These are phyloP conservation scores for Penicillium arizonense DNA, from an alignment of 495 filamentous ascomycete genomes.

Conservation along the genomic window DNA sequence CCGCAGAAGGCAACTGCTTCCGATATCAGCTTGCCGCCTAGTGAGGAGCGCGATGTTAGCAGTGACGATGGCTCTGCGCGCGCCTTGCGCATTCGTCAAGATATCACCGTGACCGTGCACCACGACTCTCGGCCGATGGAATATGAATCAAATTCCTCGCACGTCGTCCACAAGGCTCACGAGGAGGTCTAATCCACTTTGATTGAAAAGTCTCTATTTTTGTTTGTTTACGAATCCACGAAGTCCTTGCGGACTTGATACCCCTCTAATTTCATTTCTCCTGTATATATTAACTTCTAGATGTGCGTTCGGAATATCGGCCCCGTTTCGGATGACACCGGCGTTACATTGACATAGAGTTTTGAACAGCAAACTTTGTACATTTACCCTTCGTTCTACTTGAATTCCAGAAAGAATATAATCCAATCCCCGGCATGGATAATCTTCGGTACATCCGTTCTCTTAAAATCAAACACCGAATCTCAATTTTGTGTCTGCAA, in stretches of 20 bases:
- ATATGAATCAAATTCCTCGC: conserved; percentile 15
- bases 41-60: conserved; percentile 33
- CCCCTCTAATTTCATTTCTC: conserved; percentile 5
- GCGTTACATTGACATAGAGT: background rate
- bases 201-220: background rate
- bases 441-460: no score
- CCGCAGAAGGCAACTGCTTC: conserved; percentile 33
- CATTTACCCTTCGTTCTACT: no score
- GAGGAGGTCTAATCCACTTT: conserved; percentile 17
- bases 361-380: background rate
- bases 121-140: conserved; percentile 30
- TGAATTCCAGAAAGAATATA: no score
- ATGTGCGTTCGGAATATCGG: background rate
- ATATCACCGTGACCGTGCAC: conserved; percentile 46
- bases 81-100: conserved; percentile 44
- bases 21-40: conserved; percentile 27
- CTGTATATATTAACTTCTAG: conserved; percentile 18
- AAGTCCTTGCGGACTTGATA: conserved; percentile 20
- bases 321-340: background rate
- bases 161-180: conserved; percentile 5
- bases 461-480: no score
- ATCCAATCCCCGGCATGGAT: no score
- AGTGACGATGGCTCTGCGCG: conserved; percentile 41
- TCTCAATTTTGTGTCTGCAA: background rate
- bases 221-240: conserved; percentile 17